Conservation (phyloP, 306 rosid species). For the Begonia loranthoides region DNA sequence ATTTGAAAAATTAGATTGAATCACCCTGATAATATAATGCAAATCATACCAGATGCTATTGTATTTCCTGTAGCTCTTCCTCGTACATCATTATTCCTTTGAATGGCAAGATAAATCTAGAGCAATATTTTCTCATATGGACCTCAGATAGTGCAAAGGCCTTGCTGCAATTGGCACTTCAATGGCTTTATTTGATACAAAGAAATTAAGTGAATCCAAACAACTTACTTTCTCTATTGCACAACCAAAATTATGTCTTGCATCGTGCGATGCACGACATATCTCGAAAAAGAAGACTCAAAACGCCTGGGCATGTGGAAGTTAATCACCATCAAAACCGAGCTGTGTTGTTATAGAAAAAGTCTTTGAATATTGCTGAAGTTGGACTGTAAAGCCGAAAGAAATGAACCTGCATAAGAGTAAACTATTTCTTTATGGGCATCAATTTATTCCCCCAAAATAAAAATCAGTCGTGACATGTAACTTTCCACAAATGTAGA, state of each 20-base stretch:
- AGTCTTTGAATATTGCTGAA: conserved; percentile 79
- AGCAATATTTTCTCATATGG: not conserved
- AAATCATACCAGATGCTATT: not conserved
- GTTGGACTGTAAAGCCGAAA: conserved; percentile 62
- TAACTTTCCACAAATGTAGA: too few species aligned
- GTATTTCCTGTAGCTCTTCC: not conserved
- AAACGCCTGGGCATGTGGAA: not conserved
- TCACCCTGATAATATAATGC: too few species aligned
- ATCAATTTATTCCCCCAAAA: not conserved
- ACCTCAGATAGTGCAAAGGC: not conserved
- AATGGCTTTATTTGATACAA: not conserved
- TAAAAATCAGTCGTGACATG: too few species aligned
- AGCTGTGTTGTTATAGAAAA: conserved; percentile 31
- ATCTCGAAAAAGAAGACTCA: not conserved
- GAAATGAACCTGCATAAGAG: conserved; percentile 54
- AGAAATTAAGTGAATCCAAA: not conserved
- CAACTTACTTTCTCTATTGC: not conserved
- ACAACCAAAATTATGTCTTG: not conserved
- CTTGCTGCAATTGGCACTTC: not conserved
- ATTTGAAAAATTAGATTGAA: too few species aligned
- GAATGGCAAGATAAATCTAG: not conserved
- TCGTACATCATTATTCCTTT: not conserved
- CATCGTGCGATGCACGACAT: not conserved
- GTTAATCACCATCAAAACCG: conserved; percentile 1
- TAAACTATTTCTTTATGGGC: not conserved